Percentiles rank a stretch among this genome's conserved stretches.
These are phyloP conservation scores for Sarcodon sp. DNA, from an alignment of 768 basidiomycete genomes.

Conservation along the genomic window DNA sequence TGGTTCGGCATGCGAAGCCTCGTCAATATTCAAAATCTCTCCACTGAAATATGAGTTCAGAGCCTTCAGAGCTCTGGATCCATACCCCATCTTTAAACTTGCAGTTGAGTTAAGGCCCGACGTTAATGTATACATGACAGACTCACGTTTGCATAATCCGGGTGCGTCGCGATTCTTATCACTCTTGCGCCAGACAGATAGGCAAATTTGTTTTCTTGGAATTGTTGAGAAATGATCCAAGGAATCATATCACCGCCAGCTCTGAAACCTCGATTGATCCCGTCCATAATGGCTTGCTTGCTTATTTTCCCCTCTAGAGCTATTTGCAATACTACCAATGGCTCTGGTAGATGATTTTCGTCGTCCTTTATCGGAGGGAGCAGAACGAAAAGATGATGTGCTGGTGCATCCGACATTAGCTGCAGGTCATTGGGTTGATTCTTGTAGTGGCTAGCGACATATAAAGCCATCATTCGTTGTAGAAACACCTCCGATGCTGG, in stretches of 20 bases:
- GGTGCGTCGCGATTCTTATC: slow-evolving; percentile 90
- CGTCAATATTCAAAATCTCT: slow-evolving; percentile 81
- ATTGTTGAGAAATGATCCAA: slow-evolving; percentile 91
- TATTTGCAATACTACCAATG: slow-evolving; percentile 90
- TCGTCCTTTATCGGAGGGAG: slow-evolving; percentile 87
- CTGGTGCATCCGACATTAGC: slow-evolving; percentile 91
- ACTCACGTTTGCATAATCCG: slow-evolving; percentile 83
- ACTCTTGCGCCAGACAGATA: slow-evolving; percentile 82
- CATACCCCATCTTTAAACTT: slow-evolving; percentile 82
- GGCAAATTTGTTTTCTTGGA: slow-evolving; percentile 92
- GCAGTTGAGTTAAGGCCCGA: not conserved
- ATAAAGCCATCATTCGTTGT: slow-evolving; percentile 96
- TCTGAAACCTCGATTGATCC: slow-evolving; percentile 68
- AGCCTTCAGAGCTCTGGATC: slow-evolving; percentile 74
- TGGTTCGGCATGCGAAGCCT: slow-evolving; percentile 37
- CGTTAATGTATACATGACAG: not conserved
- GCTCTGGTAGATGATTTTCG: slow-evolving; percentile 85
- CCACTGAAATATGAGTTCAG: slow-evolving; percentile 89
- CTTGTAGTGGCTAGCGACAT: slow-evolving; percentile 97
- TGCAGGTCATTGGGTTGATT: slow-evolving; percentile 99
- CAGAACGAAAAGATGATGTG: slow-evolving; percentile 92
- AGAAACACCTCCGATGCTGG: slow-evolving; percentile 96
- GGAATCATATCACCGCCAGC: slow-evolving; percentile 97
- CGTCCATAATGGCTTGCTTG: slow-evolving; percentile 75
- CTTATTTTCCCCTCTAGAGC: slow-evolving; percentile 92